A percentile compares a stretch with the other conserved stretches of the same genome.
Evolutionary conservation across 1,284 basidiomycete genomes (phyloP).

Genomic region (Cutaneotrichosporon cavernicola): DNA sequence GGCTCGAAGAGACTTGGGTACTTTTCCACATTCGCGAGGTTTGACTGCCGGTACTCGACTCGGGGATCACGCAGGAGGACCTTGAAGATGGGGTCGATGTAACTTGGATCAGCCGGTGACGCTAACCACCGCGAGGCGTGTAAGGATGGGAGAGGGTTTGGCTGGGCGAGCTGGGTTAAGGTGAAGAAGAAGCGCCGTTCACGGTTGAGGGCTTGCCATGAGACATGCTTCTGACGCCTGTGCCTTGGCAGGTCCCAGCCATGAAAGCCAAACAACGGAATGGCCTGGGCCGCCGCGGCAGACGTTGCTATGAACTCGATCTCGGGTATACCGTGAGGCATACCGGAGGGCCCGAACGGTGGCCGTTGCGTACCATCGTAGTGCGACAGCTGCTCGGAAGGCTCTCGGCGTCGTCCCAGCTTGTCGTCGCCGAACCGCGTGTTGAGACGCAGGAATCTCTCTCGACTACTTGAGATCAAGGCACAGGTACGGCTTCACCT

Average conservation of each 20-base stretch:
- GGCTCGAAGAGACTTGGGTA: slow-evolving; percentile 44
- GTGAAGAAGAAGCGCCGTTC: neutral
- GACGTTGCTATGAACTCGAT: no score
- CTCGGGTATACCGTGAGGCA: no score
- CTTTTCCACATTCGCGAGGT: slow-evolving; percentile 61
- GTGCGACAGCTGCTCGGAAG: neutral
- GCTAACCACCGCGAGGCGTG: neutral
- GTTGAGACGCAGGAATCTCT: no score
- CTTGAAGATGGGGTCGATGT: slow-evolving; percentile 74
- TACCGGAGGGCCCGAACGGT: no score
- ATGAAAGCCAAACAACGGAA: neutral
- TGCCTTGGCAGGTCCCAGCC: no score
- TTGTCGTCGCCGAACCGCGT: neutral
- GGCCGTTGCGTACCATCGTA: neutral
- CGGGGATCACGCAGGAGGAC: slow-evolving; percentile 57
- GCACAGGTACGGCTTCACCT: no score
- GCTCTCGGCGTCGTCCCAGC: neutral
- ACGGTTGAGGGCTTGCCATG: neutral
- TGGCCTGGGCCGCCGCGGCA: no score
- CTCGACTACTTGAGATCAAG: no score
- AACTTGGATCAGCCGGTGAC: slow-evolving; percentile 55
- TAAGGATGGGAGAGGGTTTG: neutral
- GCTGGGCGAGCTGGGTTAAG: no score
- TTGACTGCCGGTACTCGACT: slow-evolving; percentile 74
- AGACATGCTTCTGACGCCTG: neutral